Percentiles rank a stretch among this genome's conserved stretches.
phyloP scores from a whole-genome alignment of 2,329 filamentous ascomycete genomes.

The Fusarium dimerum region DNA sequence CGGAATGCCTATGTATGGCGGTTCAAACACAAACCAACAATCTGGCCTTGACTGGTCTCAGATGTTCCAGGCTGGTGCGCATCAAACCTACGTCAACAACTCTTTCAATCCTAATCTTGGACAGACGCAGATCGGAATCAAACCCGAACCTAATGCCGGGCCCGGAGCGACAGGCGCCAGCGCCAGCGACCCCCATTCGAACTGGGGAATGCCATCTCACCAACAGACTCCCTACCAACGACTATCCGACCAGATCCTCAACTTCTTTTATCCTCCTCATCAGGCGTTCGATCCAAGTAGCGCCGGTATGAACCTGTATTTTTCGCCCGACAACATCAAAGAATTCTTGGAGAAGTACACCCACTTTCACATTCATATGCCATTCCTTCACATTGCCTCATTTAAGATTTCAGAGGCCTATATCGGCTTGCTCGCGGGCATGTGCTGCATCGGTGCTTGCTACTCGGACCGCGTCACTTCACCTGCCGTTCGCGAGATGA shows the following conservation, averaged over 20 bases:
- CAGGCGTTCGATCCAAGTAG: conserved; percentile 51
- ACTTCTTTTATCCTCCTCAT: conserved; percentile 55
- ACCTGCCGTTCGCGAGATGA: conserved; percentile 66
- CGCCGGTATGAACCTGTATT: conserved; percentile 60
- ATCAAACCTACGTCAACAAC: conserved; percentile 64
- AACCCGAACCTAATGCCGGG: conserved; percentile 63
- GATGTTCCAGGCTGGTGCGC: conserved; percentile 75
- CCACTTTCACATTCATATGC: conserved; percentile 74
- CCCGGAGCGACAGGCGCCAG: conserved; percentile 50
- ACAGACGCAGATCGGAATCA: conserved; percentile 69
- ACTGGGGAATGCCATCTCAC: conserved; percentile 49
- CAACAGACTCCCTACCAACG: conserved; percentile 53
- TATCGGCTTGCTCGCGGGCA: conserved; percentile 66
- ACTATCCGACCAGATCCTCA: conserved; percentile 56
- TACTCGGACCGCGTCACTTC: conserved; percentile 66
- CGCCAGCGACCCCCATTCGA: conserved; percentile 46
- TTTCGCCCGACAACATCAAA: conserved; percentile 68
- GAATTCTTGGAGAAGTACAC: conserved; percentile 71
- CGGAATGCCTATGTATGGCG: conserved; percentile 64
- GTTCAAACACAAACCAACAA: conserved; percentile 62
- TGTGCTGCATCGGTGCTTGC: conserved; percentile 74
- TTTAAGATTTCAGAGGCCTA: conserved; percentile 68
- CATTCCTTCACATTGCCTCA: conserved; percentile 70
- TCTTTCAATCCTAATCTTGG: conserved; percentile 66
- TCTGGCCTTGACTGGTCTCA: conserved; percentile 72